A percentile compares a stretch with the other conserved stretches of the same genome.
Conservation (phyloP, 2,329 filamentous ascomycete species). For the Colletotrichum zoysiae region DNA sequence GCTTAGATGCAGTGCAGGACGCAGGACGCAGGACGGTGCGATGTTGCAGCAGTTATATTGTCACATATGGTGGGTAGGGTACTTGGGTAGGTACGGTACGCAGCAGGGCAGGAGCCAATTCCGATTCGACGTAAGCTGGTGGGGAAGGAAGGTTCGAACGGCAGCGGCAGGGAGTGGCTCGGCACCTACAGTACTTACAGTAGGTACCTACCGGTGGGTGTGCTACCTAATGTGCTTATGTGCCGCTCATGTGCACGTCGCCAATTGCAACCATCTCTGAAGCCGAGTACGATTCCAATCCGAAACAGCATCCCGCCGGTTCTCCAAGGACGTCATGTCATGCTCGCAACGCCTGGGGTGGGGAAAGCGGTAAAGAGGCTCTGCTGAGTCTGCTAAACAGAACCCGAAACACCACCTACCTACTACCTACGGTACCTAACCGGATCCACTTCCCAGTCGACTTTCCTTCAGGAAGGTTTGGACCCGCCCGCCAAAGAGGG, state of each 20-base stretch:
- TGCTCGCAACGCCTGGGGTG: not conserved
- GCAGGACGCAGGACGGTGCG: not conserved
- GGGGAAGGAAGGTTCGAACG: too few species aligned
- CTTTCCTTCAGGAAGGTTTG: too few species aligned
- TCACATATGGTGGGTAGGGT: too few species aligned
- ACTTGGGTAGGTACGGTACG: too few species aligned
- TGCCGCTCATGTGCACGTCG: not conserved
- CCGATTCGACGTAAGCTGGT: too few species aligned
- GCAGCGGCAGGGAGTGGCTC: too few species aligned
- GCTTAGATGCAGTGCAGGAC: conserved; percentile 12
- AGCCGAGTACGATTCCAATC: conserved; percentile 39
- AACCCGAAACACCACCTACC: not conserved
- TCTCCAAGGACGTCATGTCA: conserved; percentile 12
- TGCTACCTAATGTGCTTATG: not conserved
- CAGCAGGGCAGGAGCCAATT: not conserved
- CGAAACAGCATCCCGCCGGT: conserved; percentile 17
- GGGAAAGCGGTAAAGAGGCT: not conserved
- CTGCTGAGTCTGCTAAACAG: too few species aligned
- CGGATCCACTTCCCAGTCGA: not conserved
- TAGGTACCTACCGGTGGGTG: too few species aligned
- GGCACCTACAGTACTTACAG: too few species aligned
- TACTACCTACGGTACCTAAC: too few species aligned
- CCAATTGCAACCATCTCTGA: not conserved
- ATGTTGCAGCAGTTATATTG: too few species aligned
- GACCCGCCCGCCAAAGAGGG: not conserved